A percentile compares a stretch with the other conserved stretches of the same genome.
These are phyloP conservation scores for Cladosporium oxysporum DNA, from an alignment of 2,329 filamentous ascomycete species.

Conservation along the genomic window DNA sequence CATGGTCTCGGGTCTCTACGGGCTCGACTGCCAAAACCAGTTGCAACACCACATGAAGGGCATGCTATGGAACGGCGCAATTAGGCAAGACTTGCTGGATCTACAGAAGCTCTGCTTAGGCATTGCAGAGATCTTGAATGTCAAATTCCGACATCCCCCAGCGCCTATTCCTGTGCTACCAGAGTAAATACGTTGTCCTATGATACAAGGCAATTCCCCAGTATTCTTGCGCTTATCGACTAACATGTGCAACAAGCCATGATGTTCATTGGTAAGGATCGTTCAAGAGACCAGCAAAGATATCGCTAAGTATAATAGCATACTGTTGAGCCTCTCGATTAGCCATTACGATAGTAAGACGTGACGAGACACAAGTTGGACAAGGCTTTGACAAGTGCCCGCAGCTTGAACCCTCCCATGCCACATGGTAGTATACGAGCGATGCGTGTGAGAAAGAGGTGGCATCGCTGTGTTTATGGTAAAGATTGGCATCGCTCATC, in stretches of 20 bases:
- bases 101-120: neutral
- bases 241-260: neutral
- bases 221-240: too few species aligned
- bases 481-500: neutral
- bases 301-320: neutral
- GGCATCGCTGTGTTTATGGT: too few species aligned
- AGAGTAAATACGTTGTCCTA: neutral
- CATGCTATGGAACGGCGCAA: conserved; percentile 1
- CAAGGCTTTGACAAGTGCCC: too few species aligned
- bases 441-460: too few species aligned
- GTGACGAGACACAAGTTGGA: neutral
- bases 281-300: neutral
- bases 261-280: neutral
- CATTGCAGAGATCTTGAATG: neutral
- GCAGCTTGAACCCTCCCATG: too few species aligned
- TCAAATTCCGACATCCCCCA: neutral
- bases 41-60: conserved; percentile 10
- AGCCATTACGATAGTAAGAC: neutral
- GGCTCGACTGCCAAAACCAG: conserved; percentile 8
- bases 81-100: neutral
- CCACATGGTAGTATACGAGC: too few species aligned
- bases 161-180: neutral
- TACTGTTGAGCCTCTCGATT: neutral
- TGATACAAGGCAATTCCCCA: neutral
- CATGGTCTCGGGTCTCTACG: conserved; percentile 3